Base-by-base conservation (phyloP, 768 basidiomycete species). In the Punctularia strigosozonata region DNA sequence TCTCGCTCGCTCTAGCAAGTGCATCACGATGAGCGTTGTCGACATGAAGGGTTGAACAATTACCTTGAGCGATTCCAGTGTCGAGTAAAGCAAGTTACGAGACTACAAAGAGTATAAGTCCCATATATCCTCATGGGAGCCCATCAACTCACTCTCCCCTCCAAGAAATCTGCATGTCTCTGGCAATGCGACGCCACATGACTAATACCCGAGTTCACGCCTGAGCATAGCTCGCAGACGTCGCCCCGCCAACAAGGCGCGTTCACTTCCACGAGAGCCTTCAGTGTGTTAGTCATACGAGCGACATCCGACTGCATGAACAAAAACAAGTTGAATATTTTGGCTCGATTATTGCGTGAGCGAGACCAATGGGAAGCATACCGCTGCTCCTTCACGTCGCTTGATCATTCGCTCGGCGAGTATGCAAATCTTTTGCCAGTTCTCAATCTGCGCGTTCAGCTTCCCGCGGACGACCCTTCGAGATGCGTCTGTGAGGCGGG, bases 351-450 rank as follows among this genome's bases (percentile, higher is more conserved):
- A 10, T 10, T 10, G 28, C 15, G 67, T 58, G 59, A 70, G 73
- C 66, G 60, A 73, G 66, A 65, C 52, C 40, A 50, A 69, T 68
- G 65, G 75, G 66, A 57, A 53, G 55, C 86, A 75, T 82, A 85
- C 87, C 70, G 85, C 81, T 66, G 85, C 82, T 62, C 88, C 83
- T 69, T 92, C 85, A 52, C 87, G 77, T 61, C 92, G 76, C 59
- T 81, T 88, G 39, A 94, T 73, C 46, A 88, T 73, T 44, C 90
- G 81, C 61, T 98, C 94, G 15, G 80, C 73, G 39, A 90, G 69
- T 40, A 86, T 62, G 55, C 86, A 87, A 53, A 97, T 79, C 51
- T 82, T 80, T 50, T 91, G 86, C 87, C 91, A 95, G 44, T 86
- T 80, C 43, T 89, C 89, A 42, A 97, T 83, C 28, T 94, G 63